Percentiles rank a stretch among this genome's conserved stretches.
phyloP scores from a whole-genome alignment of 176 grass and related monocot species.

The Paspalum vaginatum region DNA sequence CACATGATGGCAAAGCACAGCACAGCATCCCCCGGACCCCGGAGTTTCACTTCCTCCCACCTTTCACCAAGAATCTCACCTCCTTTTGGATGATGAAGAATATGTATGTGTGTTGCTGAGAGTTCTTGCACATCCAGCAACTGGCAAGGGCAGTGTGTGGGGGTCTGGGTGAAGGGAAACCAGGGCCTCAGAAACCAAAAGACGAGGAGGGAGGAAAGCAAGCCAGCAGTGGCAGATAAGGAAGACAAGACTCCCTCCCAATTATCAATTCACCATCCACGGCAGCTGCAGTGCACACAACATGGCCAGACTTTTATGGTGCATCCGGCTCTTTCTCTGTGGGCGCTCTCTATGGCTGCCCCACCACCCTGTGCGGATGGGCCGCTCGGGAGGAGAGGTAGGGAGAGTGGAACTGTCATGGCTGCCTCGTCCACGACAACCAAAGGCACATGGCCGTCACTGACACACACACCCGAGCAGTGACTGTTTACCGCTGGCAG shows the following conservation, averaged over 20 bases:
- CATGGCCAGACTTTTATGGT: background rate
- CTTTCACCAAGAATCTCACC: constrained; percentile 46
- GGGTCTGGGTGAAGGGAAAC: constrained; percentile 10
- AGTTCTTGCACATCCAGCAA: constrained; percentile 9
- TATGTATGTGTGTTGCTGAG: constrained; percentile 28
- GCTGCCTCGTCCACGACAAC: constrained; percentile 27
- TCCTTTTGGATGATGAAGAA: constrained; percentile 38
- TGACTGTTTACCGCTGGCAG: constrained; percentile 11
- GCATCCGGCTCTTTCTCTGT: background rate
- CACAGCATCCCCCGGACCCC: background rate
- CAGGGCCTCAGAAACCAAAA: constrained; percentile 37
- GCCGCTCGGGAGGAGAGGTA: too few relatives aligned
- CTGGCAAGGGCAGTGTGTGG: constrained; percentile 15
- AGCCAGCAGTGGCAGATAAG: constrained; percentile 14
- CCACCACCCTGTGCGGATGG: too few relatives aligned
- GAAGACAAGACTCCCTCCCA: constrained; percentile 32
- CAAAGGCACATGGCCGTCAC: constrained; percentile 36
- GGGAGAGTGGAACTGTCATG: background rate
- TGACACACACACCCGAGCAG: constrained; percentile 17
- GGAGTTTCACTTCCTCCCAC: constrained; percentile 4
- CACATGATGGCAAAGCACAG: constrained; percentile 18
- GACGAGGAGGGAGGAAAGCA: constrained; percentile 23
- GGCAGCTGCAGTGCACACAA: background rate
- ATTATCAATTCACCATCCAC: constrained; percentile 1
- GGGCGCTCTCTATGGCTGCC: background rate